phyloP scores from a whole-genome alignment of 192 early-diverging fungal genomes.

The Obelidium mucronatum region DNA sequence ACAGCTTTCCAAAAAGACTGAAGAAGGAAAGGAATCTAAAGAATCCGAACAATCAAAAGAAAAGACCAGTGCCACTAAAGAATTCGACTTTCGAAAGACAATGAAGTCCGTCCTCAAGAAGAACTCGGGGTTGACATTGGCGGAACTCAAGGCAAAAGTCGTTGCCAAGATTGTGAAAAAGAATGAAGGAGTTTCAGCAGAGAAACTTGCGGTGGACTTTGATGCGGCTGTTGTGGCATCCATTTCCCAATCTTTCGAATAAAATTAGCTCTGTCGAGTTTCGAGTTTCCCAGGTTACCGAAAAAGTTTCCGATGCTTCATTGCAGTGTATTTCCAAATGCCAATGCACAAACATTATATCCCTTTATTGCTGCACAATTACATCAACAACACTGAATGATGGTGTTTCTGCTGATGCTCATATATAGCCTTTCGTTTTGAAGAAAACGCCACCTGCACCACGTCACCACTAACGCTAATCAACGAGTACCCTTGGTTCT shows the following conservation, averaged over 20 bases:
- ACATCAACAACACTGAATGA: conserved; percentile 3
- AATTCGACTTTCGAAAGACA: conserved; percentile 12
- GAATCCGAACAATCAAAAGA: conserved; percentile 20
- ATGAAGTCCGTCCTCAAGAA: conserved; percentile 34
- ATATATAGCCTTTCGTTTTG: background rate
- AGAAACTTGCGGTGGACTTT: conserved; percentile 19
- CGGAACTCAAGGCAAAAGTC: conserved; percentile 14
- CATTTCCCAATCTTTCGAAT: background rate
- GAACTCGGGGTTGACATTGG: conserved; percentile 9
- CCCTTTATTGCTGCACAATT: background rate
- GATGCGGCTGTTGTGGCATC: conserved; percentile 7
- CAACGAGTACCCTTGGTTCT: conserved; percentile 77
- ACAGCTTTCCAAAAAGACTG: conserved; percentile 47
- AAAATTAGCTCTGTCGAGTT: background rate
- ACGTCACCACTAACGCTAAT: conserved; percentile 72
- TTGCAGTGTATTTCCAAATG: no score
- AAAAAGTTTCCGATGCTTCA: no score
- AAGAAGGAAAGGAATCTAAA: conserved; percentile 18
- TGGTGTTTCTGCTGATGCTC: background rate
- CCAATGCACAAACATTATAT: no score
- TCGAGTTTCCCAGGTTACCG: no score
- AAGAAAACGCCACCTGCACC: conserved; percentile 42
- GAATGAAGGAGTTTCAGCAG: background rate
- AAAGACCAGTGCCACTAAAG: conserved; percentile 23
- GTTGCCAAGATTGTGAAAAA: conserved; percentile 30